Evolutionary conservation across 768 basidiomycete genomes (phyloP), one percentile per base, ranked within the genome.

Genomic region (Suillus paluster): DNA sequence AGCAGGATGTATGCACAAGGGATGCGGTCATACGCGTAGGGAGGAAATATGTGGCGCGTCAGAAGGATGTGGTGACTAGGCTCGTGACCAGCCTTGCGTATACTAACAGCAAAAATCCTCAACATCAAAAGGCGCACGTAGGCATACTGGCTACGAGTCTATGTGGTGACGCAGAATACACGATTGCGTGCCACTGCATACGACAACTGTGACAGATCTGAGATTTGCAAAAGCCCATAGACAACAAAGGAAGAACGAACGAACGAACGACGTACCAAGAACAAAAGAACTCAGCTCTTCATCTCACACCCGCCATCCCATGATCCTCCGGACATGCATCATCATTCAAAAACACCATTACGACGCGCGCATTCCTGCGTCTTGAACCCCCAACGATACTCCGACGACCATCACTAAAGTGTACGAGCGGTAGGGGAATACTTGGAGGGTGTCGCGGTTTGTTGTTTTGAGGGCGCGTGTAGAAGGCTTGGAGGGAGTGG

Each of bases 281-380:
- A 11, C 15, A 21, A 38, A 49, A 27, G 42, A 57, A 63, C 79
- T 54, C 58, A 87, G 89, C 70, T 92, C 91, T 67, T 92, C 91
- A 21, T 85, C 86, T 63, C 70, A 66, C 33, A 74, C 73, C n/a
- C n/a, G n/a, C n/a, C n/a, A n/a, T n/a, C n/a, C n/a, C n/a, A n/a
- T n/a, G n/a, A 27, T 73, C 71, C 73, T 73, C 74, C 27, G 58
- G 42, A 64, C 70, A 63, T 41, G 58, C 60, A 58, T 64, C 46
- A 38, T 66, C 64, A 36, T 73, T 65, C 25, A 65, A 54, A 55
- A n/a, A n/a, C n/a, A 69, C 63, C 27, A 67, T 70, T 59, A 52
- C 60, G 25, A 57, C 58, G n/a, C 60, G 67, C 23, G n/a, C n/a
- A n/a, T n/a, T n/a, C n/a, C n/a, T n/a, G n/a, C n/a, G n/a, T n/a